Percentiles rank a stretch among this genome's conserved stretches.
Evolutionary conservation across 2,329 filamentous ascomycete species (phyloP).

Genomic region (Tricladium varicosporioides): DNA sequence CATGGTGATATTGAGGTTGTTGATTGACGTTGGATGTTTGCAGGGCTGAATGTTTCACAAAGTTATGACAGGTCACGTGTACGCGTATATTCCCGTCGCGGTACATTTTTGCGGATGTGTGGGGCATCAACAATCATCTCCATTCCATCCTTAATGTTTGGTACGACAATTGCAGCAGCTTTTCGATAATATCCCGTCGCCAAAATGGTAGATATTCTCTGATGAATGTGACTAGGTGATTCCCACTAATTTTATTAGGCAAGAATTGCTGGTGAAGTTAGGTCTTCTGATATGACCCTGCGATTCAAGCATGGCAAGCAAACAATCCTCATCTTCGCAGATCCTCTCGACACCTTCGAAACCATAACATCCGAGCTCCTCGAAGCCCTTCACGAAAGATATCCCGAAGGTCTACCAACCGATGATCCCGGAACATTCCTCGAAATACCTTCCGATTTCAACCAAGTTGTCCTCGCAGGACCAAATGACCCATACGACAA

Average conservation of each 20-base stretch:
- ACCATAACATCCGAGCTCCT: slow-evolving; percentile 58
- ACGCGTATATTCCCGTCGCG: slow-evolving; percentile 1
- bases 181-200: neutral
- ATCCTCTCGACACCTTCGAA: slow-evolving; percentile 54
- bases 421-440: slow-evolving; percentile 25
- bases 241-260: slow-evolving; percentile 8
- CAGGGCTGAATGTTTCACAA: slow-evolving; percentile 14
- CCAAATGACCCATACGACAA: slow-evolving; percentile 46
- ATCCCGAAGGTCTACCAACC: slow-evolving; percentile 50
- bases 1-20: slow-evolving; percentile 12
- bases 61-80: neutral
- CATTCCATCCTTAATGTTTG: neutral
- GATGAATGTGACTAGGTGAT: neutral
- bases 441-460: slow-evolving; percentile 38
- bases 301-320: slow-evolving; percentile 71
- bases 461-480: slow-evolving; percentile 45
- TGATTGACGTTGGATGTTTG: slow-evolving; percentile 17
- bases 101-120: neutral
- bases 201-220: neutral
- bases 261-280: slow-evolving; percentile 15
- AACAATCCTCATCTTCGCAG: slow-evolving; percentile 67
- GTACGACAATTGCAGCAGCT: neutral
- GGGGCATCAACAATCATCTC: neutral
- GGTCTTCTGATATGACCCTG: slow-evolving; percentile 59
- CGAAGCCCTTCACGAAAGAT: slow-evolving; percentile 54